phyloP scores from a whole-genome alignment of 202 grass and related monocot genomes.

The Panicum virgatum region DNA sequence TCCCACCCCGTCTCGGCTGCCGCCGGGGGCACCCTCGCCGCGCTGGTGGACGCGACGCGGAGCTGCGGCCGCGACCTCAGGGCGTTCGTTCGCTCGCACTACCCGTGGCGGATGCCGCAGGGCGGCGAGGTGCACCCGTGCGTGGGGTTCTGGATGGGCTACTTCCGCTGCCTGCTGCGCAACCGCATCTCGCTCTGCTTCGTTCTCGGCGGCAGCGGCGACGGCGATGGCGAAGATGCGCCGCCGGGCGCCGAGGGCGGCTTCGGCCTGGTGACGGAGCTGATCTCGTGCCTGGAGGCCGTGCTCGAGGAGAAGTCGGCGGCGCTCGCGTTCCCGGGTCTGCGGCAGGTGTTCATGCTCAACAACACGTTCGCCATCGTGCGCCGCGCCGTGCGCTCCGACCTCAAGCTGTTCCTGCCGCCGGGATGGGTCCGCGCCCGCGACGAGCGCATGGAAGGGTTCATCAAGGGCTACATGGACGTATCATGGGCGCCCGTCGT shows the following conservation, averaged over 20 bases:
- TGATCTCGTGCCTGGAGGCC: conserved; percentile 36
- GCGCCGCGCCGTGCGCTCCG: conserved; percentile 32
- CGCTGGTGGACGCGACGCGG: conserved; percentile 31
- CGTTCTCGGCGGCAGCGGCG: conserved; percentile 4
- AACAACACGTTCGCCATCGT: conserved; percentile 49
- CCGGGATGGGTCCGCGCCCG: conserved; percentile 14
- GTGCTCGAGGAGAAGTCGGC: conserved; percentile 42
- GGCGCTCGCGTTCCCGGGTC: conserved; percentile 32
- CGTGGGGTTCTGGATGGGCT: conserved; percentile 47
- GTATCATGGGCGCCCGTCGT: conserved; percentile 28
- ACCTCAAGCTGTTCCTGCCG: conserved; percentile 40
- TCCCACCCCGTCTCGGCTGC: conserved; percentile 24
- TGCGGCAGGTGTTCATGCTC: conserved; percentile 52
- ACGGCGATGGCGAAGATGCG: neutral
- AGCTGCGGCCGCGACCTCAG: conserved; percentile 27
- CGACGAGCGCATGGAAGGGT: conserved; percentile 34
- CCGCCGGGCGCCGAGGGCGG: neutral
- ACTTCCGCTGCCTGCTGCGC: conserved; percentile 44
- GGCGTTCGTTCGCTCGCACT: conserved; percentile 28
- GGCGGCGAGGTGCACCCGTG: conserved; percentile 51
- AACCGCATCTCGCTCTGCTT: conserved; percentile 39
- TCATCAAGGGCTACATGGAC: conserved; percentile 34
- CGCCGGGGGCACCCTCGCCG: conserved; percentile 9
- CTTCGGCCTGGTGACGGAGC: conserved; percentile 6
- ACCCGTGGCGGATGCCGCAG: conserved; percentile 48